Evolutionary conservation across 768 basidiomycete genomes (phyloP).

Genomic region (Pleurotus djamor): DNA sequence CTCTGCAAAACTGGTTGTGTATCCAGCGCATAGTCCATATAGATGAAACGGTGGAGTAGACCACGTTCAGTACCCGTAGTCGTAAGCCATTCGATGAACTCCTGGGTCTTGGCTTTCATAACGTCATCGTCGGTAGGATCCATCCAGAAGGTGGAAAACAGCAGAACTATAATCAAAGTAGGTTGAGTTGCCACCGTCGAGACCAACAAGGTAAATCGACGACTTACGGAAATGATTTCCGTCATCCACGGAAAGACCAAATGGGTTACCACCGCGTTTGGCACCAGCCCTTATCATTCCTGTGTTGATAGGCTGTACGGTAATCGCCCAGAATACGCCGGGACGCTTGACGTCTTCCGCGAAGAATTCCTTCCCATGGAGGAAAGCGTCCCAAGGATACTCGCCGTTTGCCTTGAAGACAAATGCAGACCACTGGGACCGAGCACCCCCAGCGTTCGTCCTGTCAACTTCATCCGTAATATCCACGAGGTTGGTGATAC

Average conservation of each 20-base stretch:
- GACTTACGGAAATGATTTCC: constrained; percentile 11
- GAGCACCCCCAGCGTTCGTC: constrained; percentile 2
- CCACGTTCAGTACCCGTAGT: constrained; percentile 5
- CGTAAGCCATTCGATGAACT: constrained; percentile 1
- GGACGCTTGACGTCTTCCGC: neutral
- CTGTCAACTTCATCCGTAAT: neutral
- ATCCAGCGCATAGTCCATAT: constrained; percentile 9
- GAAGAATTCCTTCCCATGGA: constrained; percentile 6
- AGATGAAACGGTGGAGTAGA: constrained; percentile 6
- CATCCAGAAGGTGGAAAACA: constrained; percentile 9
- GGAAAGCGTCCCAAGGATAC: constrained; percentile 8
- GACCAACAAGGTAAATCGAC: neutral
- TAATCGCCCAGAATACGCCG: constrained; percentile 4
- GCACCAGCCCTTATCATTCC: constrained; percentile 1
- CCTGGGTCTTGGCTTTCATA: constrained; percentile 4
- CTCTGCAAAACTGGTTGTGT: constrained; percentile 1
- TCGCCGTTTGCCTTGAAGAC: constrained; percentile 7
- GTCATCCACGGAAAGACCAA: constrained; percentile 9
- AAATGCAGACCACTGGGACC: constrained; percentile 11
- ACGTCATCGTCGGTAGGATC: constrained; percentile 9
- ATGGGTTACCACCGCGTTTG: constrained; percentile 9
- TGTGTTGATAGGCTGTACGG: constrained; percentile 11
- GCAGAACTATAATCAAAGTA: neutral
- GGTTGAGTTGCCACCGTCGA: neutral
- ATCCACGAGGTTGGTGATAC: constrained; percentile 1